Evolutionary conservation across 2,329 filamentous ascomycete genomes (phyloP).

Genomic region (Neopestalotiopsis clavispora): DNA sequence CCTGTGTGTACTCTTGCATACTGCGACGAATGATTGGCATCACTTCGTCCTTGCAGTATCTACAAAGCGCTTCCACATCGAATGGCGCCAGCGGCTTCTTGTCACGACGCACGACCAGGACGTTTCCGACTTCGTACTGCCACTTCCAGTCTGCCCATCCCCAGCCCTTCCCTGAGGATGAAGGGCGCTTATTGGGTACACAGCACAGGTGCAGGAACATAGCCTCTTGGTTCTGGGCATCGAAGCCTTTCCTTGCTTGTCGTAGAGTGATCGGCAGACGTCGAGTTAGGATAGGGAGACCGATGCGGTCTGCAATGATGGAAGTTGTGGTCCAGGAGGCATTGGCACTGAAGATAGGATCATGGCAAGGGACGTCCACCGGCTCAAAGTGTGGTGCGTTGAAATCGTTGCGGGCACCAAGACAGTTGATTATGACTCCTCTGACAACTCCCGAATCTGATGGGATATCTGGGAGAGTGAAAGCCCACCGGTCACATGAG

Average conservation of each 20-base stretch:
- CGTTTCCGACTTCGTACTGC: slow-evolving; percentile 16
- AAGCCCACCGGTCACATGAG: too few species aligned
- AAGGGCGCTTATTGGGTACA: background rate
- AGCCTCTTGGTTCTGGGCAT: background rate
- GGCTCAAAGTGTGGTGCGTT: slow-evolving; percentile 22
- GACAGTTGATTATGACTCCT: slow-evolving; percentile 26
- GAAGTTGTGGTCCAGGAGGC: slow-evolving; percentile 15
- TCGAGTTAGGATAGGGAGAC: slow-evolving; percentile 22
- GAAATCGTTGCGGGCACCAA: slow-evolving; percentile 20
- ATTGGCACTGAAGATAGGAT: slow-evolving; percentile 17
- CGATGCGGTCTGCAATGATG: slow-evolving; percentile 23
- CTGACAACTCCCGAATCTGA: slow-evolving; percentile 4
- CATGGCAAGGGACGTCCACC: slow-evolving; percentile 16
- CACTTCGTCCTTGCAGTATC: slow-evolving; percentile 9
- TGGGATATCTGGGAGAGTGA: too few species aligned
- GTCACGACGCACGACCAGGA: slow-evolving; percentile 19
- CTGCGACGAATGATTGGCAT: background rate
- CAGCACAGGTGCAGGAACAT: background rate
- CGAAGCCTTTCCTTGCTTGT: background rate
- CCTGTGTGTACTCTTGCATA: background rate
- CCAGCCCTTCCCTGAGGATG: background rate
- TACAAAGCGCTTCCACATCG: slow-evolving; percentile 17
- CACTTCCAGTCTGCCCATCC: slow-evolving; percentile 12
- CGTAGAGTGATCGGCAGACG: background rate
- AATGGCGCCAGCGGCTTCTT: slow-evolving; percentile 18